Evolutionary conservation across 139 green algal genomes (phyloP).

Genomic region (Chlorella ohadii): DNA sequence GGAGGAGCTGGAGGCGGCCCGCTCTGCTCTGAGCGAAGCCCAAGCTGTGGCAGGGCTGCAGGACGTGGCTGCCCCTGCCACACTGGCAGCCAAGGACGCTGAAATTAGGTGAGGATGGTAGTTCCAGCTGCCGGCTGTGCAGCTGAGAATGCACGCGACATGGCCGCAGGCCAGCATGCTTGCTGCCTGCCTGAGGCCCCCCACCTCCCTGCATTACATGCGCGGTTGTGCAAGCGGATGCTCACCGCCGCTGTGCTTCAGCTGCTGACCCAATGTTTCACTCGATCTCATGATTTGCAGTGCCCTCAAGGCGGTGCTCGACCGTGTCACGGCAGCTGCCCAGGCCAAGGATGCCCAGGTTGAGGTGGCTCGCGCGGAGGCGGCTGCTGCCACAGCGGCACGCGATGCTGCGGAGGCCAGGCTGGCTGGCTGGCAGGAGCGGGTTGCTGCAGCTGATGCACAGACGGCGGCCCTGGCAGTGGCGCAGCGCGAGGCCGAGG

Average conservation of each 20-base stretch:
- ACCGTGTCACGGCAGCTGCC: constrained; percentile 11
- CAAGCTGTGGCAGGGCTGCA: not conserved
- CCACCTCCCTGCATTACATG: not conserved
- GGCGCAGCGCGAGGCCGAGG: not conserved
- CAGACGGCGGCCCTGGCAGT: not conserved
- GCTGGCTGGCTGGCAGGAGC: not conserved
- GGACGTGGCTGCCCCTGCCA: not conserved
- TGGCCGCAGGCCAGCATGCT: not conserved
- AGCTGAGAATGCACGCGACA: not conserved
- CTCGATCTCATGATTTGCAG: not conserved
- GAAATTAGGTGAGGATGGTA: constrained; percentile 38
- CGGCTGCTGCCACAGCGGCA: not conserved
- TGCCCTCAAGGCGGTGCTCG: constrained; percentile 25
- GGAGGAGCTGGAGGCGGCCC: not conserved
- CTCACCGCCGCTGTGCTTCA: no score
- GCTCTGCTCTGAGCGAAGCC: not conserved
- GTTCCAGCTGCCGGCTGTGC: no score
- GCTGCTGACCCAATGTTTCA: no score
- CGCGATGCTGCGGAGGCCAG: not conserved
- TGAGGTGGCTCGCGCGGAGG: not conserved
- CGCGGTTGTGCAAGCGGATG: no score
- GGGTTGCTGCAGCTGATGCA: not conserved
- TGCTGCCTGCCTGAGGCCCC: not conserved
- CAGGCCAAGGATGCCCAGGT: constrained; percentile 31
- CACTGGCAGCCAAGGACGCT: not conserved